Percentiles rank a stretch among this genome's conserved stretches.
Evolutionary conservation across 1,139 yeast genomes (phyloP).

Genomic region (Kurtzmaniella quercitrusa): DNA sequence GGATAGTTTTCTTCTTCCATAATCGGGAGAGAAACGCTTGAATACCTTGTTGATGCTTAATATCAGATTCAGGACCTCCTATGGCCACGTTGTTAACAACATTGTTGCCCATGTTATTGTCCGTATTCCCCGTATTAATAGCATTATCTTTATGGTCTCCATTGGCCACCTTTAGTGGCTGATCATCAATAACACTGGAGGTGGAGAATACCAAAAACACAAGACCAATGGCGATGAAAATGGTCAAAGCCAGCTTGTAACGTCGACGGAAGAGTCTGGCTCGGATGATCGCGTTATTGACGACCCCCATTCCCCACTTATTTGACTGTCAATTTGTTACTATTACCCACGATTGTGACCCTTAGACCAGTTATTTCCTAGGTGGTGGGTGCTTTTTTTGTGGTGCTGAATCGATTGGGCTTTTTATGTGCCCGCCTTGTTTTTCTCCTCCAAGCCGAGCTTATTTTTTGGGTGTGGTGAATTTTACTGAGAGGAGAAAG

Average conservation of each 20-base stretch:
- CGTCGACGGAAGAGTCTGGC: slow-evolving; percentile 6
- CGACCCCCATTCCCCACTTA: slow-evolving; percentile 1
- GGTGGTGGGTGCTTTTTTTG: no score
- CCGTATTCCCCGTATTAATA: not conserved
- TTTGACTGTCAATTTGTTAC: no score
- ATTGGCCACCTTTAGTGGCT: not conserved
- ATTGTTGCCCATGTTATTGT: not conserved
- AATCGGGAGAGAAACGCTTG: not conserved
- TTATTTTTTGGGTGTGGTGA: no score
- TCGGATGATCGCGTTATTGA: slow-evolving; percentile 1
- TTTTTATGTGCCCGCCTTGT: no score
- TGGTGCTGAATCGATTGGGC: no score
- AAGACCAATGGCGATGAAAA: not conserved
- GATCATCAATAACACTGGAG: not conserved
- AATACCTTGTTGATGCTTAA: not conserved
- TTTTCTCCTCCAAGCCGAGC: no score
- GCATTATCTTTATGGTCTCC: no score
- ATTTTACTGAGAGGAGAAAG: no score
- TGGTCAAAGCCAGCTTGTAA: slow-evolving; percentile 1
- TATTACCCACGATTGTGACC: no score
- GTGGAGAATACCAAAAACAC: not conserved
- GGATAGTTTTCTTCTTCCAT: slow-evolving; percentile 15
- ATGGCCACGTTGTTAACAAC: not conserved
- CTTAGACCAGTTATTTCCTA: no score
- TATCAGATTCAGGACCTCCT: not conserved